Percentiles rank a stretch among this genome's conserved stretches.
phyloP scores from a whole-genome alignment of 2,329 filamentous ascomycete genomes.

The Endoconidiophora polonica region DNA sequence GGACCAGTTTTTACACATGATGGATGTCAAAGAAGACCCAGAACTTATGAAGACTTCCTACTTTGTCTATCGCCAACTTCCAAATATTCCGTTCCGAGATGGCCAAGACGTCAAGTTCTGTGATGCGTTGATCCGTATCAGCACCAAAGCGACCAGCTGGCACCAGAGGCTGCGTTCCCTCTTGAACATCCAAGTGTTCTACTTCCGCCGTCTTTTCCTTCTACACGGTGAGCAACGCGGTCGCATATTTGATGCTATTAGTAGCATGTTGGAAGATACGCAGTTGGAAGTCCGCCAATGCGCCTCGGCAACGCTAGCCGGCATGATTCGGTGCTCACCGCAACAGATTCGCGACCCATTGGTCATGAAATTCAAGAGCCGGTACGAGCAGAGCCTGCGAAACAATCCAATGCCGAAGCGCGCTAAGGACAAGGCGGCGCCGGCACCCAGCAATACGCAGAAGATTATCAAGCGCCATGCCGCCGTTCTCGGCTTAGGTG shows the following conservation, averaged over 20 bases:
- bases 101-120: slow-evolving; percentile 79
- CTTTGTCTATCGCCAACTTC: slow-evolving; percentile 88
- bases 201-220: slow-evolving; percentile 89
- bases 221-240: slow-evolving; percentile 59
- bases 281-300: slow-evolving; percentile 91
- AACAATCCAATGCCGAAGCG: slow-evolving; percentile 76
- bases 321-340: slow-evolving; percentile 96
- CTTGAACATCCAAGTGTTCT: slow-evolving; percentile 97
- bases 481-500: slow-evolving; percentile 77
- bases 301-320: slow-evolving; percentile 80
- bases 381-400: slow-evolving; percentile 63
- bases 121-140: slow-evolving; percentile 70
- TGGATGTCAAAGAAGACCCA: slow-evolving; percentile 97
- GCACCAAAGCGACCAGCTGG: slow-evolving; percentile 72
- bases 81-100: slow-evolving; percentile 81
- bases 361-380: slow-evolving; percentile 55
- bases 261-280: slow-evolving; percentile 78
- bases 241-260: slow-evolving; percentile 77
- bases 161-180: slow-evolving; percentile 87
- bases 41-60: slow-evolving; percentile 90
- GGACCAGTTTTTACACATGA: slow-evolving; percentile 93
- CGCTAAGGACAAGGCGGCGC: not conserved
- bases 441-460: slow-evolving; percentile 27
- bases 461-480: slow-evolving; percentile 74
- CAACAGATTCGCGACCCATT: slow-evolving; percentile 60